phyloP scores from a whole-genome alignment of 2,329 filamentous ascomycete species.

The Paraphoma sp. region DNA sequence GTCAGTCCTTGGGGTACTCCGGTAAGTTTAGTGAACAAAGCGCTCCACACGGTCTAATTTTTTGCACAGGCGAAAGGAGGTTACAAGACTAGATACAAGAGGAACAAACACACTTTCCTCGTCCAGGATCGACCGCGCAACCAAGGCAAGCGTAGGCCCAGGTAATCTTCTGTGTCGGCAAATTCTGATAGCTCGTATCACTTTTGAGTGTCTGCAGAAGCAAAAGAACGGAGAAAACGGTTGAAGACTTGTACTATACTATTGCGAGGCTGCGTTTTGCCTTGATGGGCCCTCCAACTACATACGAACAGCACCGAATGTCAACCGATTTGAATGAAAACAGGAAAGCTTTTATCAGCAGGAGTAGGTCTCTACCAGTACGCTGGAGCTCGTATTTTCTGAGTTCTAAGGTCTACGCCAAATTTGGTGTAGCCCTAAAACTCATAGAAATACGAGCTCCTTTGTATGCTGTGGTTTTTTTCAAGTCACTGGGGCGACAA shows the following conservation, averaged over 20 bases:
- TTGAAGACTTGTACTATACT: neutral
- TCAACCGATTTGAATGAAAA: no score
- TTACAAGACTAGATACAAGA: slow-evolving; percentile 89
- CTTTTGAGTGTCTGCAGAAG: slow-evolving; percentile 7
- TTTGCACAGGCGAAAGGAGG: slow-evolving; percentile 72
- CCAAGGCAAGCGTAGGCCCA: slow-evolving; percentile 78
- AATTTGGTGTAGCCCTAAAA: no score
- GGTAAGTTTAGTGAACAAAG: slow-evolving; percentile 64
- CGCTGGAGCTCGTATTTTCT: no score
- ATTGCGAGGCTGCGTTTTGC: neutral
- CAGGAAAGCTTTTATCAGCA: no score
- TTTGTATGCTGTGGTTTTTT: no score
- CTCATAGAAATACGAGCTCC: no score
- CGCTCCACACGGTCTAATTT: neutral
- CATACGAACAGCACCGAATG: neutral
- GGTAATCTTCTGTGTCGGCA: slow-evolving; percentile 31
- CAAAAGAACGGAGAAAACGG: neutral
- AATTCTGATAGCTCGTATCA: slow-evolving; percentile 27
- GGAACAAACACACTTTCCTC: slow-evolving; percentile 91
- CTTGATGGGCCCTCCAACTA: neutral
- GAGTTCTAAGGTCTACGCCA: no score
- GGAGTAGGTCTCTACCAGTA: no score
- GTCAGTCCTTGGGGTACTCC: slow-evolving; percentile 96
- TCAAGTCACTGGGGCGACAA: no score
- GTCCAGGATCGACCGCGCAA: slow-evolving; percentile 84